Evolutionary conservation across 2,329 filamentous ascomycete species (phyloP), one percentile per base, ranked within the genome.

Genomic region (Tolypocladium ovalisporum): DNA sequence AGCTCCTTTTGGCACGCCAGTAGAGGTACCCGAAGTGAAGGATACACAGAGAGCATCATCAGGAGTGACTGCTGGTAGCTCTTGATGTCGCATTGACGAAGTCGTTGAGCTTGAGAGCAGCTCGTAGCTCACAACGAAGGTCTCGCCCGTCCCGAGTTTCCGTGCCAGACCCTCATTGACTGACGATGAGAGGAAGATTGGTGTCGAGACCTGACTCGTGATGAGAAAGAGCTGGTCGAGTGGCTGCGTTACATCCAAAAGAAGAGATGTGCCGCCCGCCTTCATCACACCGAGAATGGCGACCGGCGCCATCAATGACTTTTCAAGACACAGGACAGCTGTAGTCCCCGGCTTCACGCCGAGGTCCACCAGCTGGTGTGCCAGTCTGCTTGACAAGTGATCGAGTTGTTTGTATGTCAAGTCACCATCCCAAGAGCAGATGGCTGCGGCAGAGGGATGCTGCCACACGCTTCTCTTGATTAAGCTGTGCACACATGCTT

Each of bases 1-100:
- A n/a, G 79, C 75, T 39, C 78, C 78, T 66, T 81, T 81, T 2
- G 78, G 78, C 37, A 68, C 67, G 4, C 78, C 78, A 0, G 78
- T 80, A 13, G 44, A 37, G 24, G 74, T 78, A 19, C 78, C 78
- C 19, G 77, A 80, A n/a, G 79, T 80, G 62, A 80, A 81, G 63
- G 79, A 76, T 60, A 79, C 75, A 22, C 58, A 57, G n/a, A 63
- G 35, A 5, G 57, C 37, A 35, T 60, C 56, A 2, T 56, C 58
- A 10, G 62, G 58, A 22, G 47, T 36, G n/a, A 59, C 56, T n/a
- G 56, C 54, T 1, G 61, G 61, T 1, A 62, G 56, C 19, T 29
- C 52, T 22, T 15, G 39, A 15, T 29, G 34, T 12, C 13, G 24
- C 12, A 42, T 49, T 9, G 19, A 15, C 17, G 34, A 9, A 19